phyloP scores from a whole-genome alignment of 2,329 filamentous ascomycete species.

The Verticillium zaregamsianum region DNA sequence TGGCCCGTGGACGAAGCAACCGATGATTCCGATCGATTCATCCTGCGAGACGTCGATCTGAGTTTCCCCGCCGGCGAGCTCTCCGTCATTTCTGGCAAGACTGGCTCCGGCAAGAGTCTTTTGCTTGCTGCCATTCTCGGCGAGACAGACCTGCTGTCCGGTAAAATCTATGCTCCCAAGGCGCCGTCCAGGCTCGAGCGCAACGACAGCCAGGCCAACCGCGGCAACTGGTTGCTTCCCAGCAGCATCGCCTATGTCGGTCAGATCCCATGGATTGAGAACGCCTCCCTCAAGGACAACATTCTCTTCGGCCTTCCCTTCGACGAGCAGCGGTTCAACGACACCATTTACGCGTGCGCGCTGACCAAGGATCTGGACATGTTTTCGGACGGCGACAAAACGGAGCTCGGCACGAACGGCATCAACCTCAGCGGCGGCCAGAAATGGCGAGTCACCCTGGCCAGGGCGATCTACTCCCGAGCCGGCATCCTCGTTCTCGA shows the following conservation, averaged over 20 bases:
- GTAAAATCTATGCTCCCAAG: constrained; percentile 55
- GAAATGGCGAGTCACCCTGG: constrained; percentile 77
- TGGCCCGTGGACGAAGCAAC: constrained; percentile 67
- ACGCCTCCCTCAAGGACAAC: constrained; percentile 73
- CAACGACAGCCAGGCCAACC: constrained; percentile 58
- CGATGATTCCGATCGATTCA: constrained; percentile 56
- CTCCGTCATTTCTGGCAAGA: constrained; percentile 72
- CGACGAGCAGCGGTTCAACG: constrained; percentile 63
- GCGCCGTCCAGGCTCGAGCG: constrained; percentile 41
- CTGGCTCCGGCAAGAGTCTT: constrained; percentile 73
- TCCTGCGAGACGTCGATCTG: constrained; percentile 60
- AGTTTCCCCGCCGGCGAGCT: constrained; percentile 65
- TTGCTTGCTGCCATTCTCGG: constrained; percentile 70
- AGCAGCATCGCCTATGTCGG: constrained; percentile 70
- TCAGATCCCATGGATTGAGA: constrained; percentile 83
- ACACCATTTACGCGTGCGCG: constrained; percentile 69
- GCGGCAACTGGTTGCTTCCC: constrained; percentile 64
- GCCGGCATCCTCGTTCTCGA: constrained; percentile 74
- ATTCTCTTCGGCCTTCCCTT: constrained; percentile 72
- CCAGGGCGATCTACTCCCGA: constrained; percentile 73
- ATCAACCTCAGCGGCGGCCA: constrained; percentile 83
- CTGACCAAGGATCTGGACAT: constrained; percentile 72
- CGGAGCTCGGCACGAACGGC: constrained; percentile 79
- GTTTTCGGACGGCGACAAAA: constrained; percentile 71
- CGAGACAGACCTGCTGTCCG: constrained; percentile 66